phyloP scores from a whole-genome alignment of 2,329 filamentous ascomycete species.

The Fusarium tanahbumbuense region DNA sequence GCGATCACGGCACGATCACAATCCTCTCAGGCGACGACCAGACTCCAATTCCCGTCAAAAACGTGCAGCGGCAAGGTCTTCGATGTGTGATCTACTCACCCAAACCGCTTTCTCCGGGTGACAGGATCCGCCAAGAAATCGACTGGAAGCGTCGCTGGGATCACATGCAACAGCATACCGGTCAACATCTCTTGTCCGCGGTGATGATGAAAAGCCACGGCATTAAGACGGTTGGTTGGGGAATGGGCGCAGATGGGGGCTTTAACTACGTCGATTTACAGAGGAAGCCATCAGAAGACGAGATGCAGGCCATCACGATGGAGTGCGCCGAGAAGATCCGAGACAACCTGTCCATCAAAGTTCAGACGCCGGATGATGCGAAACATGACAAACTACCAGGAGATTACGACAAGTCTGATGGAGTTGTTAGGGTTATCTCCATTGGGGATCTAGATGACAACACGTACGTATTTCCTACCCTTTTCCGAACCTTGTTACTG shows the following conservation, averaged over 20 bases:
- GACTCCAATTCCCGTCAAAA: conserved; percentile 37
- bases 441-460: conserved; percentile 49
- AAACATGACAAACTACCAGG: conserved; percentile 41
- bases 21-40: conserved; percentile 15
- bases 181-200: conserved; percentile 49
- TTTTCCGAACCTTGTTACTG: rapidly evolving
- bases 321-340: conserved; percentile 45
- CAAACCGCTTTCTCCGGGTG: conserved; percentile 30
- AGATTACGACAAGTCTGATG: conserved; percentile 49
- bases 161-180: conserved; percentile 52
- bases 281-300: conserved; percentile 42
- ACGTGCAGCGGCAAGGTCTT: conserved; percentile 46
- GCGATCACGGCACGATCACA: conserved; percentile 45
- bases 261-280: conserved; percentile 51
- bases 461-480: conserved; percentile 26
- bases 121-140: conserved; percentile 43
- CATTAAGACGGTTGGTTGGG: conserved; percentile 48
- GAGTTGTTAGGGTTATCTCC: conserved; percentile 46
- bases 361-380: conserved; percentile 44
- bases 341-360: conserved; percentile 38
- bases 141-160: conserved; percentile 49
- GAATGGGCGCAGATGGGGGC: conserved; percentile 44
- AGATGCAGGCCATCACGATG: conserved; percentile 43
- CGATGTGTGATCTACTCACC: conserved; percentile 44
- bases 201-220: conserved; percentile 44